A percentile compares a stretch with the other conserved stretches of the same genome.
These are phyloP conservation scores for Phytophthora foliorum DNA, from an alignment of 352 stramenopile genomes.

Conservation along the genomic window DNA sequence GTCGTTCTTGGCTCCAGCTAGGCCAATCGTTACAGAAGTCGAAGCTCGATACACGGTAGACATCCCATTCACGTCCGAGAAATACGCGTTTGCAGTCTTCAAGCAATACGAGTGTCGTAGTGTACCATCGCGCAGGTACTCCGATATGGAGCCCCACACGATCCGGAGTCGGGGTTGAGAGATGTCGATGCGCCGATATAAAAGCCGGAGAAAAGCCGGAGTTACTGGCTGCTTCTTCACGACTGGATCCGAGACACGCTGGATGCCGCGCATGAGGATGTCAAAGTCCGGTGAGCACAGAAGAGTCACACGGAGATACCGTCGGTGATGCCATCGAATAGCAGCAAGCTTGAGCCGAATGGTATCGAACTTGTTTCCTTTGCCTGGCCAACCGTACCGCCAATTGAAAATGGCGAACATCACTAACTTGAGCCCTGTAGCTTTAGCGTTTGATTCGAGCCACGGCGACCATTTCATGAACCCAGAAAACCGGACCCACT, in stretches of 20 bases:
- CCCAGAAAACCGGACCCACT: slow-evolving; percentile 9
- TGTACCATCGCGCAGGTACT: not conserved
- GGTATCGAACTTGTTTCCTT: slow-evolving; percentile 5
- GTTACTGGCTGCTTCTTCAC: slow-evolving; percentile 5
- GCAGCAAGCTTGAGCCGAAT: not conserved
- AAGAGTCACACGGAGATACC: not conserved
- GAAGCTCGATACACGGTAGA: not conserved
- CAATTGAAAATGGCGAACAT: slow-evolving; percentile 13
- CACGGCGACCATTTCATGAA: slow-evolving; percentile 11
- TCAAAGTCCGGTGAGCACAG: not conserved
- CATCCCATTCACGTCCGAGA: not conserved
- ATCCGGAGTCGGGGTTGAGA: slow-evolving; percentile 1
- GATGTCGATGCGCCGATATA: slow-evolving; percentile 1
- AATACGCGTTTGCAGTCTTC: not conserved
- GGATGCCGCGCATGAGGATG: slow-evolving; percentile 4
- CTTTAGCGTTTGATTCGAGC: not conserved
- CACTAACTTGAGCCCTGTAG: not conserved
- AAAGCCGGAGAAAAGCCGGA: slow-evolving; percentile 10
- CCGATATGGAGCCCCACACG: slow-evolving; percentile 1
- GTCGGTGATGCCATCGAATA: slow-evolving; percentile 6
- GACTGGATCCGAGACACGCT: slow-evolving; percentile 3
- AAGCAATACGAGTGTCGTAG: not conserved
- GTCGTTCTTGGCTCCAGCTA: slow-evolving; percentile 3
- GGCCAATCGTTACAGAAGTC: slow-evolving; percentile 2
- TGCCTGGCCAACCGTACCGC: not conserved